Conservation (phyloP, 2,329 filamentous ascomycete genomes). For the Nemania bipapillata region DNA sequence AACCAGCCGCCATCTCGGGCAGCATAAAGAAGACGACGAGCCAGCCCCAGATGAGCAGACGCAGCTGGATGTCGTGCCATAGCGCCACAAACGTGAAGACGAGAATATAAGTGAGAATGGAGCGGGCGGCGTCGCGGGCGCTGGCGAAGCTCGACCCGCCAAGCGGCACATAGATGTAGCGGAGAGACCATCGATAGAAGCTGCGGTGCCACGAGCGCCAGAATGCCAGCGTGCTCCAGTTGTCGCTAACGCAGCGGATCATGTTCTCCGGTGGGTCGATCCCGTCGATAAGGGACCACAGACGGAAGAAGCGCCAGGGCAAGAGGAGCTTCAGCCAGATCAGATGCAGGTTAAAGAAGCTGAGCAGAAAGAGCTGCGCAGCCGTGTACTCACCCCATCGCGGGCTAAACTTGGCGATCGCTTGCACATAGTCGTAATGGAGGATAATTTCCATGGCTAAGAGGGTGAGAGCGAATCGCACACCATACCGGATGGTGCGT, state of each 20-base stretch:
- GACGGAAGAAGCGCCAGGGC: slow-evolving; percentile 96
- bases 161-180: slow-evolving; percentile 93
- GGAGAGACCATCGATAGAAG: slow-evolving; percentile 93
- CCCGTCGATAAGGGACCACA: slow-evolving; percentile 92
- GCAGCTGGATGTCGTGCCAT: slow-evolving; percentile 96
- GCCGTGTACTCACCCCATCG: slow-evolving; percentile 86
- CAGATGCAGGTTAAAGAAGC: slow-evolving; percentile 94
- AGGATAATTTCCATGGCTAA: slow-evolving; percentile 90
- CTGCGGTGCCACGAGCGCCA: slow-evolving; percentile 97
- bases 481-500: slow-evolving; percentile 81
- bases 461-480: slow-evolving; percentile 83
- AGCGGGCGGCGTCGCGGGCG: slow-evolving; percentile 62
- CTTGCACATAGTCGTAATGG: slow-evolving; percentile 92
- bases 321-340: slow-evolving; percentile 98
- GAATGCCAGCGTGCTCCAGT: slow-evolving; percentile 89
- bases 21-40: slow-evolving; percentile 92
- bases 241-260: slow-evolving; percentile 94
- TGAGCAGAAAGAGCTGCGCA: slow-evolving; percentile 86
- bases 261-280: slow-evolving; percentile 98
- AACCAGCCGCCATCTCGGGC: slow-evolving; percentile 79
- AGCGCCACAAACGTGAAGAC: slow-evolving; percentile 97
- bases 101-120: slow-evolving; percentile 78
- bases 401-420: slow-evolving; percentile 84
- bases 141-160: slow-evolving; percentile 72
- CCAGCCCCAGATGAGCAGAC: slow-evolving; percentile 95